Percentiles rank a stretch among this genome's conserved stretches.
Conservation (phyloP, 2,329 filamentous ascomycete genomes). For the Clarireedia sp. region DNA sequence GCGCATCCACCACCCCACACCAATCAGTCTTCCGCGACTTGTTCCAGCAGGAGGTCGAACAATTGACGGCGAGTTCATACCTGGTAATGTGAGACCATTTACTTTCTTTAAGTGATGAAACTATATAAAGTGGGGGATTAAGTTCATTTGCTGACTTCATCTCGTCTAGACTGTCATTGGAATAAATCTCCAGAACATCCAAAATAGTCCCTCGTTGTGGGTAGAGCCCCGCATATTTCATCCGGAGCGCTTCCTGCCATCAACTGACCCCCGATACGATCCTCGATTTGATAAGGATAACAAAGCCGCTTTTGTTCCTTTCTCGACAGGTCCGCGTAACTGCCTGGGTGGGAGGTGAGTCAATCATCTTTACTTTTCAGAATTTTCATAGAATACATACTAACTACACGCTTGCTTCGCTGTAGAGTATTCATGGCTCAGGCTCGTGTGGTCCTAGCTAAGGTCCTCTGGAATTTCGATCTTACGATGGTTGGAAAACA, state of each 20-base stretch:
- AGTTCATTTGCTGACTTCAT: not conserved
- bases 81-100: not conserved
- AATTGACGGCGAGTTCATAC: conserved; percentile 7
- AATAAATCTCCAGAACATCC: not conserved
- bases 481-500: not conserved
- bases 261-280: not conserved
- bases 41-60: conserved; percentile 2
- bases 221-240: conserved; percentile 1
- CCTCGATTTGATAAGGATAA: not conserved
- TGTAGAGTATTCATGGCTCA: not conserved
- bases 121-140: too few relatives aligned
- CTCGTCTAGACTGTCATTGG: not conserved
- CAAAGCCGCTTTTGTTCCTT: not conserved
- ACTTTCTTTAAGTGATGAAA: too few relatives aligned
- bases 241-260: not conserved
- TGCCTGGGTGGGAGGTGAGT: conserved; percentile 2
- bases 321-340: not conserved
- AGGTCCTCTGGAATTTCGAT: not conserved
- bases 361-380: not conserved
- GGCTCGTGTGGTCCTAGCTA: not conserved
- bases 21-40: not conserved
- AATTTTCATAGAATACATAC: not conserved
- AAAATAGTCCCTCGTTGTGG: not conserved
- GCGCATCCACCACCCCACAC: conserved; percentile 10
- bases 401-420: not conserved